phyloP scores from a whole-genome alignment of 768 basidiomycete species.

The Mycena belliarum region DNA sequence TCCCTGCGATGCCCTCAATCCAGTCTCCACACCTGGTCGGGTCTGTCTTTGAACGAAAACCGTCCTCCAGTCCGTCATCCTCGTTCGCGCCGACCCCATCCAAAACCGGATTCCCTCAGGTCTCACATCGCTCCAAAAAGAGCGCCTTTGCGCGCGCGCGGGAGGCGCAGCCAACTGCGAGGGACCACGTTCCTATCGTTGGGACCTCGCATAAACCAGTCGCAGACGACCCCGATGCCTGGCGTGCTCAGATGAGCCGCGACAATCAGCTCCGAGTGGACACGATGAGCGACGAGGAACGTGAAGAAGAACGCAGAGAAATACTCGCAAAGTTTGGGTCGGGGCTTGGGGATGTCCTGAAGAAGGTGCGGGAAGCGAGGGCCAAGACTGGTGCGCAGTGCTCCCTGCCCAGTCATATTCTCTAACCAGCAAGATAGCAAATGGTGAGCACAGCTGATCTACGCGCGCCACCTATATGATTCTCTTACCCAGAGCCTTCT shows the following conservation, averaged over 20 bases:
- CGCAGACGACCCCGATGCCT: constrained; percentile 34
- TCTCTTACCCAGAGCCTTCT: not conserved
- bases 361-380: constrained; percentile 50
- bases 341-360: constrained; percentile 62
- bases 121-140: constrained; percentile 61
- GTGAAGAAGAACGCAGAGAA: constrained; percentile 62
- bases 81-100: constrained; percentile 22
- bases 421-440: not conserved
- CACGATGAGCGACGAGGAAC: constrained; percentile 70
- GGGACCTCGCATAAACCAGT: constrained; percentile 17
- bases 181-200: constrained; percentile 33
- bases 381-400: constrained; percentile 29
- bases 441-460: not conserved
- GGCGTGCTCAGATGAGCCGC: constrained; percentile 58
- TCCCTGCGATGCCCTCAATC: not conserved
- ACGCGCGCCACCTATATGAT: not conserved
- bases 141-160: constrained; percentile 59
- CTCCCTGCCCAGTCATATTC: not conserved
- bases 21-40: constrained; percentile 34
- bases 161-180: constrained; percentile 30
- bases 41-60: constrained; percentile 49
- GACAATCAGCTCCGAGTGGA: constrained; percentile 68
- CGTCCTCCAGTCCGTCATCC: constrained; percentile 29
- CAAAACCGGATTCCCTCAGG: constrained; percentile 61
- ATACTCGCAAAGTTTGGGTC: constrained; percentile 74